Conservation (phyloP, 2,329 filamentous ascomycete genomes). For the Coniochaeta ligniaria region DNA sequence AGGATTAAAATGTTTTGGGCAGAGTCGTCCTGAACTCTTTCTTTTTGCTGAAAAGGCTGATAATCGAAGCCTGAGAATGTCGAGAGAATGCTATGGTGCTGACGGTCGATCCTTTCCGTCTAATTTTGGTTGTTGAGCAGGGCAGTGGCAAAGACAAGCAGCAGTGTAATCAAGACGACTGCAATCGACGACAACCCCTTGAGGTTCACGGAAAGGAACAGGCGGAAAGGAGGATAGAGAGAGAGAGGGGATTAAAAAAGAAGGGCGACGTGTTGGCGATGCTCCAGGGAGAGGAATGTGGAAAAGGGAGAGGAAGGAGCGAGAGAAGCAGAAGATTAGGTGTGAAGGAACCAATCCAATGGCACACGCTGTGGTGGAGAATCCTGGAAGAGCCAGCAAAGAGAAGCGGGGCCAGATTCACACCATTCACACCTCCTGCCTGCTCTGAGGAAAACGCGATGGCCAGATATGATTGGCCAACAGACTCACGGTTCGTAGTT, state of each 20-base stretch:
- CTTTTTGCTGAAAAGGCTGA: neutral
- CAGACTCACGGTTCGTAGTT: constrained; percentile 9
- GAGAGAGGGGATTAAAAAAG: constrained; percentile 19
- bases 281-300: constrained; percentile 19
- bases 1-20: constrained; percentile 1
- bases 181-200: constrained; percentile 20
- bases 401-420: neutral
- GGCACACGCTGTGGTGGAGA: neutral
- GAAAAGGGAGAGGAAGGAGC: constrained; percentile 20
- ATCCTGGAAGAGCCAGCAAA: constrained; percentile 8
- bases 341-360: neutral
- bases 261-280: constrained; percentile 14
- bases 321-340: constrained; percentile 12
- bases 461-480: constrained; percentile 14
- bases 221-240: constrained; percentile 22
- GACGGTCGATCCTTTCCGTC: neutral
- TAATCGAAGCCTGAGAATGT: neutral
- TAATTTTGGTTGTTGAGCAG: neutral
- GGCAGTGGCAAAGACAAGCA: constrained; percentile 1
- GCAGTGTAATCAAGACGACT: constrained; percentile 17
- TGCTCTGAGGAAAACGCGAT: constrained; percentile 8
- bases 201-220: constrained; percentile 11
- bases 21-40: neutral
- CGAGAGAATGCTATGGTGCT: neutral
- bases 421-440: constrained; percentile 5